phyloP scores from a whole-genome alignment of 2,329 filamentous ascomycete species.

The Colletotrichum sp. region DNA sequence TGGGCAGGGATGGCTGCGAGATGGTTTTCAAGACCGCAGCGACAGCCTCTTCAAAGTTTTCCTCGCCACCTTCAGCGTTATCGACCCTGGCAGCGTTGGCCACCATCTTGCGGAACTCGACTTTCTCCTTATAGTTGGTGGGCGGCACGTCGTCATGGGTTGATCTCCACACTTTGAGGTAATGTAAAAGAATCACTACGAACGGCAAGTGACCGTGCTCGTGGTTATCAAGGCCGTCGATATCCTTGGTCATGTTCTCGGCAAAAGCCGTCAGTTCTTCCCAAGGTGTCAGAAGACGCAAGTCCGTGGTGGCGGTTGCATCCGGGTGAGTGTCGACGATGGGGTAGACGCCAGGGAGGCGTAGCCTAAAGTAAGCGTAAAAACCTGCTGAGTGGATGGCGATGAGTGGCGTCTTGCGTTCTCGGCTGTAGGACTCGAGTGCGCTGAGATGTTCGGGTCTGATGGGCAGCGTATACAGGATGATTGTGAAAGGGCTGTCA shows the following conservation, averaged over 20 bases:
- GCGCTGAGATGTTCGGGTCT: conserved; percentile 44
- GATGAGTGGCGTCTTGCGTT: conserved; percentile 74
- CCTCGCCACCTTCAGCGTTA: conserved; percentile 86
- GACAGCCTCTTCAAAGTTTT: conserved; percentile 95
- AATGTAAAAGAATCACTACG: conserved; percentile 81
- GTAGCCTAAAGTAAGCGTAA: conserved; percentile 86
- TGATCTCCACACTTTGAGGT: conserved; percentile 80
- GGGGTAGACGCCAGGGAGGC: conserved; percentile 80
- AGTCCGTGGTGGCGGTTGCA: conserved; percentile 80
- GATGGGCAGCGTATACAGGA: conserved; percentile 61
- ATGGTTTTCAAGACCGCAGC: conserved; percentile 89
- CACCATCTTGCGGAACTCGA: conserved; percentile 76
- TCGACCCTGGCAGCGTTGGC: conserved; percentile 69
- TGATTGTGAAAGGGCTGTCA: conserved; percentile 53
- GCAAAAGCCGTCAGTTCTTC: conserved; percentile 76
- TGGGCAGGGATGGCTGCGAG: conserved; percentile 69
- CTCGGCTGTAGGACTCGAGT: conserved; percentile 52
- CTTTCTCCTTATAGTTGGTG: conserved; percentile 83
- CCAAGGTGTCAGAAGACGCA: conserved; percentile 87
- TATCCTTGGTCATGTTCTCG: conserved; percentile 67
- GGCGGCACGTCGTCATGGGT: conserved; percentile 73
- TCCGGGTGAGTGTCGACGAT: conserved; percentile 97
- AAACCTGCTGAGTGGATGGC: conserved; percentile 91
- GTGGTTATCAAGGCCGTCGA: conserved; percentile 75
- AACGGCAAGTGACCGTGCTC: conserved; percentile 94